Conservation (phyloP, 257 asterid genomes). For the Cordia subcordata region DNA sequence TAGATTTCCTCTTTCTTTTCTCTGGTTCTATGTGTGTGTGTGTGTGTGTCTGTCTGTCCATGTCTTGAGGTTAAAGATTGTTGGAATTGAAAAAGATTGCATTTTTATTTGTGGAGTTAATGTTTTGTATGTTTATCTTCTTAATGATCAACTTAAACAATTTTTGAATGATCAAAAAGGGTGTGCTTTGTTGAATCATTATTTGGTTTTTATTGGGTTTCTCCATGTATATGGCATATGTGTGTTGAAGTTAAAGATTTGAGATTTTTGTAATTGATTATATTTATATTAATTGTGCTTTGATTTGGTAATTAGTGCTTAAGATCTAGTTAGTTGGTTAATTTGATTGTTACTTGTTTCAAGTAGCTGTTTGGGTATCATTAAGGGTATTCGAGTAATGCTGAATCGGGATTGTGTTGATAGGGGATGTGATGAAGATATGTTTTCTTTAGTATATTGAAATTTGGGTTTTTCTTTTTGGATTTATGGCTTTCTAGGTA, state of each 20-base stretch:
- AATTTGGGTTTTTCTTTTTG: conserved; percentile 10
- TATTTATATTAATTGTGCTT: conserved; percentile 9
- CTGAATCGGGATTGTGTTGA: conserved; percentile 11
- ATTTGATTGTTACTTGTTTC: conserved; percentile 15
- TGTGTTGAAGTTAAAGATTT: not conserved
- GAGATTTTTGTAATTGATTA: conserved; percentile 15
- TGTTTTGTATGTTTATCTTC: conserved; percentile 9
- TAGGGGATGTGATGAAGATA: conserved; percentile 6
- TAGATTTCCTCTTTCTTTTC: no score
- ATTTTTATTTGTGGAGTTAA: conserved; percentile 5
- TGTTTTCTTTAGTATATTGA: conserved; percentile 20
- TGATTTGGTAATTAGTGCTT: conserved; percentile 22
- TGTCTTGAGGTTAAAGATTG: conserved; percentile 1
- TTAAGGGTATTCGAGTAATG: conserved; percentile 20
- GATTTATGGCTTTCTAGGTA: conserved; percentile 2
- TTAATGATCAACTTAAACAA: conserved; percentile 30
- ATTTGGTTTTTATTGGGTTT: not conserved
- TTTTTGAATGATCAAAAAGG: conserved; percentile 18
- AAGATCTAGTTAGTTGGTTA: conserved; percentile 51
- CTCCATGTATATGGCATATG: not conserved
- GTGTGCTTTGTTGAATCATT: conserved; percentile 11
- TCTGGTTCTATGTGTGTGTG: no score
- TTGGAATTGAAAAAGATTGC: conserved; percentile 19
- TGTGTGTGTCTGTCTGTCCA: no score
- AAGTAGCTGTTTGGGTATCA: conserved; percentile 1